These are phyloP conservation scores for Teratosphaeria destructans DNA, from an alignment of 2,329 filamentous ascomycete genomes.

Conservation along the genomic window DNA sequence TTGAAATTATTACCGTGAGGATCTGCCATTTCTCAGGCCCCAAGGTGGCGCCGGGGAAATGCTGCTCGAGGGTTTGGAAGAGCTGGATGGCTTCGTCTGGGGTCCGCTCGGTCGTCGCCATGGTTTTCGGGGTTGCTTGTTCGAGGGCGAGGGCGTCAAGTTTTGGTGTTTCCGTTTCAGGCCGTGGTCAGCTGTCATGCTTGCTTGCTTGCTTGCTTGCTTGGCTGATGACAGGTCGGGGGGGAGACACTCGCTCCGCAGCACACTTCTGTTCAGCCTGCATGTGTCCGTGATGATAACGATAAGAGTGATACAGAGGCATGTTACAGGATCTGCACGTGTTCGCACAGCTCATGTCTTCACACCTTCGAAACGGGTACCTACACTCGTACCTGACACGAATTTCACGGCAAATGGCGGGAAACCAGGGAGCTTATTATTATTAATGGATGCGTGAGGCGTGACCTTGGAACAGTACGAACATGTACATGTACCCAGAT, in stretches of 20 bases:
- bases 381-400: too few species aligned
- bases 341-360: neutral
- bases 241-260: neutral
- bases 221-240: too few species aligned
- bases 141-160: too few species aligned
- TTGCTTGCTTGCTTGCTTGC: neutral
- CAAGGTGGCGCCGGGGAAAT: constrained; percentile 33
- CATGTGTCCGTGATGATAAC: neutral
- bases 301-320: too few species aligned
- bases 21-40: constrained; percentile 40
- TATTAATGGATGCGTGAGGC: too few species aligned
- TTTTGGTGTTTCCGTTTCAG: too few species aligned
- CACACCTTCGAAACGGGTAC: too few species aligned
- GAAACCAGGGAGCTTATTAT: too few species aligned
- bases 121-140: neutral
- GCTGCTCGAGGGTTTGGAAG: constrained; percentile 33
- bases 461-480: too few species aligned
- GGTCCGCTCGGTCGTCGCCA: constrained; percentile 25
- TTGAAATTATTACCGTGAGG: constrained; percentile 25
- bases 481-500: too few species aligned
- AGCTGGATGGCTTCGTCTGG: constrained; percentile 30
- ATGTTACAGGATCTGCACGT: too few species aligned
- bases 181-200: neutral
- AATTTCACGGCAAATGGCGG: too few species aligned
- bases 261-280: neutral